Percentiles rank a stretch among this genome's conserved stretches.
Evolutionary conservation across 2,329 filamentous ascomycete genomes (phyloP).

Genomic region (Bipolaris gigantea): DNA sequence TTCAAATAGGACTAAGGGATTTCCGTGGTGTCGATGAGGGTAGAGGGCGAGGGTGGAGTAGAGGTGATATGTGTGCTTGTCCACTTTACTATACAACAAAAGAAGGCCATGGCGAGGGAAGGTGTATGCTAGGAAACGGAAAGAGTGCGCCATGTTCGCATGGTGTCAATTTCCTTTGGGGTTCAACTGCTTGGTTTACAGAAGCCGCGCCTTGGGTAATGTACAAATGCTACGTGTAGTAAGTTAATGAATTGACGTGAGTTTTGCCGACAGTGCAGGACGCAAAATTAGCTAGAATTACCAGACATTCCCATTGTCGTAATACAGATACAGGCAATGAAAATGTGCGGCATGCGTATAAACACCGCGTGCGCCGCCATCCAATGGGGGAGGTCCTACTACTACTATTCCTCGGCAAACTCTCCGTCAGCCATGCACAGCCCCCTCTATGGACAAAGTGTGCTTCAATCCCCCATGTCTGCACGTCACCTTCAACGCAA

Average conservation of each 20-base stretch:
- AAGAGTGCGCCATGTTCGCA: not conserved
- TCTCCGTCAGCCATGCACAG: conserved; percentile 22
- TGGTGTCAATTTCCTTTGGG: not conserved
- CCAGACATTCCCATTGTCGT: not conserved
- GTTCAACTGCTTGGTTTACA: not conserved
- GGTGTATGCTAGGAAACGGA: not conserved
- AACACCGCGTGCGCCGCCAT: not conserved
- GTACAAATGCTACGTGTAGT: too few relatives aligned
- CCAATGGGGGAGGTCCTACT: conserved; percentile 11
- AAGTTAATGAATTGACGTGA: too few relatives aligned
- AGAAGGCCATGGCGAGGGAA: not conserved
- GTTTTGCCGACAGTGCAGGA: not conserved
- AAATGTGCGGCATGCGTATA: too few relatives aligned
- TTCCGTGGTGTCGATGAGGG: not conserved
- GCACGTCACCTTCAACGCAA: conserved; percentile 9
- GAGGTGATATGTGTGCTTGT: not conserved
- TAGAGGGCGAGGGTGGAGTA: not conserved
- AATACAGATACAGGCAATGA: too few relatives aligned
- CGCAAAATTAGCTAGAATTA: not conserved
- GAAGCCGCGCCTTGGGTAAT: not conserved
- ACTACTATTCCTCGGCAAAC: conserved; percentile 5
- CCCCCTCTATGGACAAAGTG: conserved; percentile 18
- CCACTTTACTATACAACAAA: not conserved
- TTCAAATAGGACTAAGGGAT: not conserved
- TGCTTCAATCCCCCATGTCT: not conserved